Conservation (phyloP, 139 green algal species). For the Pedinophyceae sp. region DNA sequence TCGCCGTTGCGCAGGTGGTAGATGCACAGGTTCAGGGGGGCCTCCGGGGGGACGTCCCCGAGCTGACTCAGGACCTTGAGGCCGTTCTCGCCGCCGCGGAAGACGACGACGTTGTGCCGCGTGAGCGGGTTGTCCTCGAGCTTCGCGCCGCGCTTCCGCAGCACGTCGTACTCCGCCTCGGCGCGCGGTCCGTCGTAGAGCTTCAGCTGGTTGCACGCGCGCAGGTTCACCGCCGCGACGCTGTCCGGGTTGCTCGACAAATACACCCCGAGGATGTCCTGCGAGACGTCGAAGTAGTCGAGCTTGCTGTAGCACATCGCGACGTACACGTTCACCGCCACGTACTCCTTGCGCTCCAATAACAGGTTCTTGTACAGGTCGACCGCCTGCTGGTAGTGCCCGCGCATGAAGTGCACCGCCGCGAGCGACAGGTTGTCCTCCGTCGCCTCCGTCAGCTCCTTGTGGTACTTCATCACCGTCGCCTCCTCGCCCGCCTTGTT, state of each 20-base stretch:
- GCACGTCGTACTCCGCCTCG: slow-evolving; percentile 42
- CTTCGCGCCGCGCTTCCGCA: slow-evolving; percentile 10
- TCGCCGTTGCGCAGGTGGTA: slow-evolving; percentile 44
- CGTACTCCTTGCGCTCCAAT: slow-evolving; percentile 41
- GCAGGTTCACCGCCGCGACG: not conserved
- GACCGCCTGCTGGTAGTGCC: slow-evolving; percentile 53
- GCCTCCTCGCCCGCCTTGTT: slow-evolving; percentile 46
- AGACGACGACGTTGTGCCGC: slow-evolving; percentile 66
- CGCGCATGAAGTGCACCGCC: slow-evolving; percentile 33
- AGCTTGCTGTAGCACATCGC: slow-evolving; percentile 72
- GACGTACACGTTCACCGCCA: slow-evolving; percentile 67
- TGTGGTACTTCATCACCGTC: slow-evolving; percentile 50
- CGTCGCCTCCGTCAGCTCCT: slow-evolving; percentile 40
- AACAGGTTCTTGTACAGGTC: slow-evolving; percentile 74
- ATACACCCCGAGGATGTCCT: slow-evolving; percentile 51
- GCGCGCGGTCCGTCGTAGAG: slow-evolving; percentile 48
- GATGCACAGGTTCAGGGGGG: slow-evolving; percentile 66
- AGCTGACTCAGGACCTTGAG: slow-evolving; percentile 47
- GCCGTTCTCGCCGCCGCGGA: slow-evolving; percentile 46
- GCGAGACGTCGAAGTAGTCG: slow-evolving; percentile 69
- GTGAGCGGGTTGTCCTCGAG: slow-evolving; percentile 47
- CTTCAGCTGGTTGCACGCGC: slow-evolving; percentile 36
- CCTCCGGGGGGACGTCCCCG: slow-evolving; percentile 47
- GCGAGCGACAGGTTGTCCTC: slow-evolving; percentile 67
- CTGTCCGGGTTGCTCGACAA: slow-evolving; percentile 4